These are phyloP conservation scores for Lipomyces orientalis DNA, from an alignment of 805 yeast species.

Conservation along the genomic window DNA sequence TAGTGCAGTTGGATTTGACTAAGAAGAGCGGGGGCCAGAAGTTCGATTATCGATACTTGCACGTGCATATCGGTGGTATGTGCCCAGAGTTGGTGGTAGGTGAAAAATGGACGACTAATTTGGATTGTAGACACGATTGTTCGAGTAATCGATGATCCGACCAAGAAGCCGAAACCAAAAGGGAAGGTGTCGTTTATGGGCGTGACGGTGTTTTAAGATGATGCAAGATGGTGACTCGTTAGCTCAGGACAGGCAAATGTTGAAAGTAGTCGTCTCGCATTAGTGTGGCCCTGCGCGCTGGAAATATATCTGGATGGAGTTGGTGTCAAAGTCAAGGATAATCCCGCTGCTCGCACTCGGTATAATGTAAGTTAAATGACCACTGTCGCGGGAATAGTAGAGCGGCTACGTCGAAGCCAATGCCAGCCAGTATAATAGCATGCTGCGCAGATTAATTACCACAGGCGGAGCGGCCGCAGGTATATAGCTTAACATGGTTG, in stretches of 20 bases:
- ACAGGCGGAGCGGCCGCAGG: background rate
- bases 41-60: conserved; percentile 66
- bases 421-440: background rate
- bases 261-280: background rate
- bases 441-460: background rate
- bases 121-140: background rate
- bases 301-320: background rate
- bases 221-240: background rate
- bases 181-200: background rate
- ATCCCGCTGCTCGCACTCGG: background rate
- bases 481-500: background rate
- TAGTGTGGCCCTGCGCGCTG: background rate
- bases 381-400: background rate
- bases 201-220: background rate
- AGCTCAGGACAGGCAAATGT: background rate
- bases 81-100: background rate
- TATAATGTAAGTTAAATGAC: background rate
- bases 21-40: conserved; percentile 51
- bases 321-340: background rate
- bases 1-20: conserved; percentile 75
- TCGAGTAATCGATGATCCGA: background rate
- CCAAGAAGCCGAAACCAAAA: background rate
- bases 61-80: conserved; percentile 54
- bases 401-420: background rate
- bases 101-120: background rate